A percentile compares a stretch with the other conserved stretches of the same genome.
These are phyloP conservation scores for Amoebophrya sp. DNA, from an alignment of 169 alveolate species.

Conservation along the genomic window DNA sequence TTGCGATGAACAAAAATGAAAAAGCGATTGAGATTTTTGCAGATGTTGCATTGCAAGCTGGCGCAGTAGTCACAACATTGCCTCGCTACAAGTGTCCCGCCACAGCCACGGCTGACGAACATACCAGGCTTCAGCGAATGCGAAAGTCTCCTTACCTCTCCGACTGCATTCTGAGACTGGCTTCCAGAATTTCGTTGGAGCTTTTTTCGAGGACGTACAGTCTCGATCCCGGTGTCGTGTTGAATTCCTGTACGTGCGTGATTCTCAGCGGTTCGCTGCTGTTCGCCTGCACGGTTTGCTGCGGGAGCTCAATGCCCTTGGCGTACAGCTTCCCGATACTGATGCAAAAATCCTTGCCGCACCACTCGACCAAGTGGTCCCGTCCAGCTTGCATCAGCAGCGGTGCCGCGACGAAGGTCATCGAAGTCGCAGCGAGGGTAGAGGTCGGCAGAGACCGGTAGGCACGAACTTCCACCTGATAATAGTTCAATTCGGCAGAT, in stretches of 20 bases:
- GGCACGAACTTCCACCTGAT: too few relatives aligned
- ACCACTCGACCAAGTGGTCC: background rate
- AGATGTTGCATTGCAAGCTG: too few relatives aligned
- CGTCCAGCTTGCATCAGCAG: background rate
- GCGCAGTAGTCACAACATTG: too few relatives aligned
- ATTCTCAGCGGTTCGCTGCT: background rate
- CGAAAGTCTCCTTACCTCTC: too few relatives aligned
- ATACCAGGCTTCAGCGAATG: too few relatives aligned
- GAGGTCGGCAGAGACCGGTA: too few relatives aligned
- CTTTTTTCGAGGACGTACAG: background rate
- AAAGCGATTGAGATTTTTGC: too few relatives aligned
- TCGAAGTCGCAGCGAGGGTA: background rate
- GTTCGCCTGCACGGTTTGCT: background rate
- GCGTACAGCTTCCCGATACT: background rate
- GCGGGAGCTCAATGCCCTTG: background rate
- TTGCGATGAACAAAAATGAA: too few relatives aligned
- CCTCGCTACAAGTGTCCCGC: too few relatives aligned
- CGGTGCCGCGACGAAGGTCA: background rate
- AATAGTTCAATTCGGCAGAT: too few relatives aligned
- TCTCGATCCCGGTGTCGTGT: background rate
- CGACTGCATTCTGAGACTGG: background rate
- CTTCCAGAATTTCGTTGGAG: background rate
- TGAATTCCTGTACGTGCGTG: background rate
- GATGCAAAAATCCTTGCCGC: background rate
- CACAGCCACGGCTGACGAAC: too few relatives aligned